Evolutionary conservation across 192 early-diverging fungal species (phyloP), one percentile per base, ranked within the genome.

Genomic region (Linnemannia schmuckeri): DNA sequence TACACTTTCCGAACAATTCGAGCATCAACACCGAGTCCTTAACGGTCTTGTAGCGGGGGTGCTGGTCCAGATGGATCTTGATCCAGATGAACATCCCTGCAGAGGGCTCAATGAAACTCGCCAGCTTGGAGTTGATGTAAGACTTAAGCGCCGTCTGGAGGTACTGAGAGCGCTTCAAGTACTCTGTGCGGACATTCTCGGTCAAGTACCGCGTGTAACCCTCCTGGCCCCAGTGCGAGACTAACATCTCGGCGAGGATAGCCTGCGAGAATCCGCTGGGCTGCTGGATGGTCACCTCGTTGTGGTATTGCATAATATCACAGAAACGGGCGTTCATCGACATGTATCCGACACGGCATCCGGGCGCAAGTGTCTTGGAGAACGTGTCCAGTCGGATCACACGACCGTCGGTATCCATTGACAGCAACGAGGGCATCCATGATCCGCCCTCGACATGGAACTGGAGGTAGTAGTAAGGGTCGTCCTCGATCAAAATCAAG

Each of bases 81-180:
- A 95, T 89, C 97, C 97, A 98, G 57, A 97, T 80, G 78, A 97
- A 98, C 97, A 98, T 98, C 44, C 97, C 96, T n/a, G 92, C 93
- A 0, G 89, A 80, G 0, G 93, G 94, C 24, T 91, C 83, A 2
- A 89, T 87, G 52, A 89, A 94, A 41, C 89, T 88, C 1, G 91
- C 91, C 72, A 85, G 72, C n/a, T 87, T 86, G 40, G 55, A 33
- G 55, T 90, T 83, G 38, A 97, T 88, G 63, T 95, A 86, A 79
- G 89, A 88, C 7, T 88, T 54, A 44, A 94, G 91, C 77, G 88
- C 70, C 30, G 88, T 82, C 18, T 96, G 86, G 79, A 97, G 93
- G 38, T 79, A 68, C 57, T 95, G 93, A 44, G 95, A 91, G 37
- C 95, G 93, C 30, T 90, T 79, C 33, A 90, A 80, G 78, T 98